A percentile compares a stretch with the other conserved stretches of the same genome.
Evolutionary conservation across 306 rosid genomes (phyloP).

Genomic region (Castanospermum australe): DNA sequence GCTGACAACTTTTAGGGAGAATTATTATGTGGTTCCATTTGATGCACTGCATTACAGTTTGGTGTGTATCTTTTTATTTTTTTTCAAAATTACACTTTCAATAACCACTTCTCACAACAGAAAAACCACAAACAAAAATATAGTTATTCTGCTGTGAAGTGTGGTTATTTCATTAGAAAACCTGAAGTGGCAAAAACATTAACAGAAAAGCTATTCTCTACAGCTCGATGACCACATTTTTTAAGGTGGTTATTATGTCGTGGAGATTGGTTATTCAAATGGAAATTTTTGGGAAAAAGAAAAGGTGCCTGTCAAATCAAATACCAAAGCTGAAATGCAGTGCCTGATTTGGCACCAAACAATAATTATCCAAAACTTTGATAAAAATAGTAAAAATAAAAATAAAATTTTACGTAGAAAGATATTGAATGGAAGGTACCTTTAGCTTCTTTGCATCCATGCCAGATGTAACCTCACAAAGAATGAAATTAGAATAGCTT

Average conservation of each 20-base stretch:
- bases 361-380: not conserved
- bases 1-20: not conserved
- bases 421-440: constrained; percentile 48
- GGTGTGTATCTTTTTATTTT: not conserved
- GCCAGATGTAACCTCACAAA: constrained; percentile 83
- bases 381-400: not conserved
- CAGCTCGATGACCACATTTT: not conserved
- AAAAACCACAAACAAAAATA: not conserved
- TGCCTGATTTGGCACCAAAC: not conserved
- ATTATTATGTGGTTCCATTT: not conserved
- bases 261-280: not conserved
- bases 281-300: not conserved
- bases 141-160: no score
- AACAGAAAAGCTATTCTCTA: not conserved
- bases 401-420: not conserved
- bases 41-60: not conserved
- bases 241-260: not conserved
- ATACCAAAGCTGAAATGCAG: not conserved
- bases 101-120: not conserved
- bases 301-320: not conserved
- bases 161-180: not conserved
- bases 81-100: not conserved
- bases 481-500: constrained; percentile 90
- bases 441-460: constrained; percentile 86
- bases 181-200: not conserved